phyloP scores from a whole-genome alignment of 2,329 filamentous ascomycete genomes.

The Aspergillus novofumigatus region DNA sequence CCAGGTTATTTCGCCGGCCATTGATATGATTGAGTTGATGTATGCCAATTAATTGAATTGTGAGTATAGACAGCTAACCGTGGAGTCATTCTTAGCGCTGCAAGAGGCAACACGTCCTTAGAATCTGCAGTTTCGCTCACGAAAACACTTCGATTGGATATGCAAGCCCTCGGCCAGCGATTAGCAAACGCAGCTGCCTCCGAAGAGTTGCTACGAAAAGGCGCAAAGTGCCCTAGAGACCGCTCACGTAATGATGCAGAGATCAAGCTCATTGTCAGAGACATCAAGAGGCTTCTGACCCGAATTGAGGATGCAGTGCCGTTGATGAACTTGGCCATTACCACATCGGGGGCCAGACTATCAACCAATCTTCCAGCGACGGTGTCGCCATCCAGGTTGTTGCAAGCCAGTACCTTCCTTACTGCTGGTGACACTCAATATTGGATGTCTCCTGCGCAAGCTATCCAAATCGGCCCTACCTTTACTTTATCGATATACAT shows the following conservation, averaged over 20 bases:
- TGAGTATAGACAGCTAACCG: not conserved
- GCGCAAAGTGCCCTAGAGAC: conserved; percentile 36
- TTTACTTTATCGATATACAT: conserved; percentile 91
- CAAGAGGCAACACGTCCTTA: conserved; percentile 71
- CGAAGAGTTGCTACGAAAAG: conserved; percentile 44
- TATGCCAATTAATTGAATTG: conserved; percentile 36
- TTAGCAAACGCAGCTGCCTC: conserved; percentile 66
- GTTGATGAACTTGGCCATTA: conserved; percentile 87
- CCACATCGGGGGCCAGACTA: conserved; percentile 83
- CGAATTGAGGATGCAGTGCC: conserved; percentile 90
- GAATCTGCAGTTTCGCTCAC: conserved; percentile 82
- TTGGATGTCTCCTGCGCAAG: conserved; percentile 56
- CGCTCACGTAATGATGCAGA: conserved; percentile 59
- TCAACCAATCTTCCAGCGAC: conserved; percentile 73
- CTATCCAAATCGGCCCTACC: conserved; percentile 79
- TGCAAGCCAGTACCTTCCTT: conserved; percentile 90
- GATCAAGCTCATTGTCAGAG: conserved; percentile 64
- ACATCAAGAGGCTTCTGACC: conserved; percentile 69
- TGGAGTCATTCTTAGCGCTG: conserved; percentile 46
- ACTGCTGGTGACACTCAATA: conserved; percentile 85
- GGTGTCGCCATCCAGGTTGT: conserved; percentile 82
- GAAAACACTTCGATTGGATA: conserved; percentile 76
- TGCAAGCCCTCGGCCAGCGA: conserved; percentile 71
- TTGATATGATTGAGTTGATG: conserved; percentile 91
- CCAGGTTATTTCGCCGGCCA: conserved; percentile 80